Conservation (phyloP, 2,329 filamentous ascomycete genomes). For the Diaporthe nobilis region DNA sequence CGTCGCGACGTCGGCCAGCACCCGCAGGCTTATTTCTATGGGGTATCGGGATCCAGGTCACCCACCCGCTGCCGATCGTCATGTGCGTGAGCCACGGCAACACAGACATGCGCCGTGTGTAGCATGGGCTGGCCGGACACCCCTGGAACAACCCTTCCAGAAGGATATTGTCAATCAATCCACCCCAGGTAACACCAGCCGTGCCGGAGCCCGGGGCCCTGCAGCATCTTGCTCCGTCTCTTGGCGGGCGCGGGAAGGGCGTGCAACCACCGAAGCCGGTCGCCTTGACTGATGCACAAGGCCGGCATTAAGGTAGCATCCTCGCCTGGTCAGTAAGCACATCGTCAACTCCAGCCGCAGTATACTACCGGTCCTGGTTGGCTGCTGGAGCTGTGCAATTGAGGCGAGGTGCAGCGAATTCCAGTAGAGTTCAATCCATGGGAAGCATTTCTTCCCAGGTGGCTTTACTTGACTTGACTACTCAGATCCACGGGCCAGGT, state of each 20-base stretch:
- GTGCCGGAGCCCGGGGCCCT: neutral
- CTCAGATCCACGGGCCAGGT: neutral
- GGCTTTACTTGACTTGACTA: neutral
- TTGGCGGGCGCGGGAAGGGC: conserved; percentile 7
- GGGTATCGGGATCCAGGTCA: neutral
- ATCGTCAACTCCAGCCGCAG: neutral
- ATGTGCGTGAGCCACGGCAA: conserved; percentile 14
- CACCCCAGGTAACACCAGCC: conserved; percentile 15
- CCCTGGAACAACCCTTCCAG: conserved; percentile 22
- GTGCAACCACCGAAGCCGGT: neutral
- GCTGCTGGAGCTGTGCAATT: neutral
- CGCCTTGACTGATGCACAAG: neutral
- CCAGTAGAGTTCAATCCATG: neutral
- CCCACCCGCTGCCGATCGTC: conserved; percentile 25
- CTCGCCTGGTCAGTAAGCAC: neutral
- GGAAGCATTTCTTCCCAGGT: neutral
- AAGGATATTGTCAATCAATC: neutral
- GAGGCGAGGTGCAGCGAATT: neutral
- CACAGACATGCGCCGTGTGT: neutral
- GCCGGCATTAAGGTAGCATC: neutral
- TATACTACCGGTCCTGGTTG: neutral
- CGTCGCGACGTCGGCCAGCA: neutral
- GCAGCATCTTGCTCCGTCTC: conserved; percentile 15
- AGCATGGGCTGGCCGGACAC: neutral
- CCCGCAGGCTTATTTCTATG: neutral